phyloP scores from a whole-genome alignment of 1,284 basidiomycete genomes.

The Cryptococcus wingfieldii region DNA sequence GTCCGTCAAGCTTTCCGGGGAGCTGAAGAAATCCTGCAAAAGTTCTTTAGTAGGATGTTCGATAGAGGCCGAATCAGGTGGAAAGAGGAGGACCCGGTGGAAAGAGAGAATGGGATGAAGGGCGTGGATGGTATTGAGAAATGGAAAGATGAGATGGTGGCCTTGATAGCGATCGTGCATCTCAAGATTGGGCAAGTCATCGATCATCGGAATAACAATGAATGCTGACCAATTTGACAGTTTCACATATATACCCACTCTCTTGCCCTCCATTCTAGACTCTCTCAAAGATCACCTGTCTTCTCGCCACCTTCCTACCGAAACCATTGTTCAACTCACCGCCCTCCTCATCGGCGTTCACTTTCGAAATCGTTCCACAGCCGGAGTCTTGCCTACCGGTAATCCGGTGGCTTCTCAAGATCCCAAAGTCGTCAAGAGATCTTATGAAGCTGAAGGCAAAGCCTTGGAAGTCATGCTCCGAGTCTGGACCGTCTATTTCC shows the following conservation, averaged over 20 bases:
- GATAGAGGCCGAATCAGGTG: conserved; percentile 48
- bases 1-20: conserved; percentile 81
- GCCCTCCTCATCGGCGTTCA: conserved; percentile 70
- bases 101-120: conserved; percentile 26
- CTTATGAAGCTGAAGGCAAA: conserved; percentile 58
- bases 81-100: conserved; percentile 37
- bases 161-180: conserved; percentile 54
- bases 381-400: conserved; percentile 8
- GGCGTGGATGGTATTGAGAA: conserved; percentile 53
- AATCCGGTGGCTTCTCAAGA: not conserved
- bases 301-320: conserved; percentile 66
- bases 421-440: conserved; percentile 18
- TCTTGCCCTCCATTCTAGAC: conserved; percentile 17
- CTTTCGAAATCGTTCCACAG: conserved; percentile 65
- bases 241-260: conserved; percentile 19
- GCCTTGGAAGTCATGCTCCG: conserved; percentile 70
- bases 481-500: conserved; percentile 63
- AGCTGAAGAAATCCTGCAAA: conserved; percentile 77
- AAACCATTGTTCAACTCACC: conserved; percentile 70
- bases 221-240: conserved; percentile 33
- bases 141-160: conserved; percentile 67
- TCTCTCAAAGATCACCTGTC: conserved; percentile 54
- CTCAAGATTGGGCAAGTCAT: conserved; percentile 47
- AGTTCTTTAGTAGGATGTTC: conserved; percentile 62
- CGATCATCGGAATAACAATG: not conserved